Evolutionary conservation across 2,329 filamentous ascomycete genomes (phyloP), one percentile per base, ranked within the genome.

Genomic region (Xylariaceae sp.): DNA sequence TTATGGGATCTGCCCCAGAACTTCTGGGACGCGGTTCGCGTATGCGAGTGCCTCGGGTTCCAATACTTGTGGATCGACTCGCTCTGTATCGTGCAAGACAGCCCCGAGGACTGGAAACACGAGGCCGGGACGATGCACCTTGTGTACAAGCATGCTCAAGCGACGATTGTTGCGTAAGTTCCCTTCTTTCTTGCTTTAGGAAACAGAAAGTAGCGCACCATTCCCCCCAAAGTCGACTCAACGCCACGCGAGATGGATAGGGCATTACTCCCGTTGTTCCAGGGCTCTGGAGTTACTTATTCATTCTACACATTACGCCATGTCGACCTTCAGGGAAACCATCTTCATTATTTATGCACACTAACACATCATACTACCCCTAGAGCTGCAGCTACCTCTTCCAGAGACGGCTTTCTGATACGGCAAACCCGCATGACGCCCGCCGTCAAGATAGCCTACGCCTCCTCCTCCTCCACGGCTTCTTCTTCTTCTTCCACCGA

Each of bases 81-180:
- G n/a, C n/a, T n/a, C n/a, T n/a, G n/a, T n/a, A n/a, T n/a, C n/a
- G 9, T 6, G 11, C 7, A 27, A 16, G 40, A 27, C 7, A 44
- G 40, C 20, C 20, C 26, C 26, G 24, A 44, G 13, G 16, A 9
- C 15, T 15, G 26, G 40, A 9, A 27, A 16, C 21, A 30, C 26
- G 40, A 15, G 24, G 29, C 29, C 13, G 8, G 3, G 6, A 44
- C 29, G 8, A 4, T 16, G 15, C 23, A 44, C 26, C 40, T 44
- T 16, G 11, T 27, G 20, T 27, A 44, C 13, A 44, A 44, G 10
- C 29, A 27, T 18, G 4, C 18, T 6, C 24, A 44, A 21, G 41
- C n/a, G 6, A 44, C 41, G 11, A 44, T 44, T 21, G 41, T 44
- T 44, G 41, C 41, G 41, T 44, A 32, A 15, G 26, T 32, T n/a